These are phyloP conservation scores for Mimosa pudica DNA, from an alignment of 306 rosid species.

Conservation along the genomic window DNA sequence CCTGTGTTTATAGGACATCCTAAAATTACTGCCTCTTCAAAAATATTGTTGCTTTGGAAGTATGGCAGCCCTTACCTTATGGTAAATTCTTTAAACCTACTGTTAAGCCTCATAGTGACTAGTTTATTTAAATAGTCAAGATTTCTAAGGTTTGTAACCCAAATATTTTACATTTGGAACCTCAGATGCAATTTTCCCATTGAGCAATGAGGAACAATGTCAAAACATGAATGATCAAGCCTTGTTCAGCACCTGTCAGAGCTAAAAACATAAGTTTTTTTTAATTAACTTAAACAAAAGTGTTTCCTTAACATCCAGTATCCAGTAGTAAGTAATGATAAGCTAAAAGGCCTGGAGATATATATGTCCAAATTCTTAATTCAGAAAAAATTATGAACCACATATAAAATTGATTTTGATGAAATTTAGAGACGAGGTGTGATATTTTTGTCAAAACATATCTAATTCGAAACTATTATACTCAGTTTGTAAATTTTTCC, in stretches of 20 bases:
- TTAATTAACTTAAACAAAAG: background rate
- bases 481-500: background rate
- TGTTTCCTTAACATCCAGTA: background rate
- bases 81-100: background rate
- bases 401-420: conserved; percentile 7
- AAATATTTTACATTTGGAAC: background rate
- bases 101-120: background rate
- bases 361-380: too few relatives aligned
- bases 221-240: background rate
- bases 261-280: background rate
- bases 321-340: background rate
- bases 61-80: background rate
- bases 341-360: background rate
- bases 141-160: background rate
- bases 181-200: background rate
- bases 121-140: background rate
- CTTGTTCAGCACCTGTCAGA: background rate
- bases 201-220: background rate
- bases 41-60: background rate
- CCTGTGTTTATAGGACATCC: background rate
- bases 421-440: background rate
- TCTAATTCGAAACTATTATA: background rate
- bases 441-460: background rate
- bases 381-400: background rate
- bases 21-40: background rate